Percentiles rank a stretch among this genome's conserved stretches.
phyloP scores from a whole-genome alignment of 2,329 filamentous ascomycete species.

The Coleophoma crateriformis region DNA sequence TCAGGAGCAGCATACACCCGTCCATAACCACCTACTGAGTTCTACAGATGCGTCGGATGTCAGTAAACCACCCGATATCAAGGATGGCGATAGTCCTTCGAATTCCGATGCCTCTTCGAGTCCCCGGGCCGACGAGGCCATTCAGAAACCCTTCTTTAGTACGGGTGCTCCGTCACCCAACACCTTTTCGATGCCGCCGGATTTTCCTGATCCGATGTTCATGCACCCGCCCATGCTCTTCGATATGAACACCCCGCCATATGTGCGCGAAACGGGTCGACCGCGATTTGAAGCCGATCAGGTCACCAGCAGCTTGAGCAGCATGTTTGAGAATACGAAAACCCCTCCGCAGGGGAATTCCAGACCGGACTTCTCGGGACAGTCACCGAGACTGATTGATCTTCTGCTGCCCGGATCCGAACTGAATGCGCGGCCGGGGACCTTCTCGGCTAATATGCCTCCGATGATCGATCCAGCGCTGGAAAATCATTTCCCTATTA shows the following conservation, averaged over 20 bases:
- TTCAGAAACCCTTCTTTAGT: slow-evolving; percentile 25
- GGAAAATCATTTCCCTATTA: slow-evolving; percentile 13
- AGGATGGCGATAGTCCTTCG: slow-evolving; percentile 8
- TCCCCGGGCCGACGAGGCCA: slow-evolving; percentile 17
- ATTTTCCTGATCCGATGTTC: slow-evolving; percentile 18
- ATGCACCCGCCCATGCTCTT: slow-evolving; percentile 20
- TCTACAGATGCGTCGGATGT: slow-evolving; percentile 15
- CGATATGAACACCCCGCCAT: slow-evolving; percentile 24
- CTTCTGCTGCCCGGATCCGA: slow-evolving; percentile 42
- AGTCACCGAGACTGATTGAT: slow-evolving; percentile 41
- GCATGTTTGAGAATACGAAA: slow-evolving; percentile 30
- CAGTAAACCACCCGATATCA: slow-evolving; percentile 13
- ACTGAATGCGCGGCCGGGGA: slow-evolving; percentile 29
- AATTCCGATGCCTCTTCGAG: slow-evolving; percentile 18
- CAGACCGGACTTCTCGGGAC: slow-evolving; percentile 31
- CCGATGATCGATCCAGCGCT: slow-evolving; percentile 17
- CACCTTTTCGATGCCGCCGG: slow-evolving; percentile 5
- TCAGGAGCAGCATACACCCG: no score
- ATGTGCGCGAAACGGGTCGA: slow-evolving; percentile 17
- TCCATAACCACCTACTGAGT: slow-evolving; percentile 6
- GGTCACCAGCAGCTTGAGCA: slow-evolving; percentile 28
- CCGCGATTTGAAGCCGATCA: slow-evolving; percentile 27
- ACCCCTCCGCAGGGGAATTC: slow-evolving; percentile 23
- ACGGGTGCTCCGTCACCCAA: slow-evolving; percentile 18
- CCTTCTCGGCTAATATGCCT: slow-evolving; percentile 10